Evolutionary conservation across 345 rosid genomes (phyloP).

Genomic region (Microcos paniculata): DNA sequence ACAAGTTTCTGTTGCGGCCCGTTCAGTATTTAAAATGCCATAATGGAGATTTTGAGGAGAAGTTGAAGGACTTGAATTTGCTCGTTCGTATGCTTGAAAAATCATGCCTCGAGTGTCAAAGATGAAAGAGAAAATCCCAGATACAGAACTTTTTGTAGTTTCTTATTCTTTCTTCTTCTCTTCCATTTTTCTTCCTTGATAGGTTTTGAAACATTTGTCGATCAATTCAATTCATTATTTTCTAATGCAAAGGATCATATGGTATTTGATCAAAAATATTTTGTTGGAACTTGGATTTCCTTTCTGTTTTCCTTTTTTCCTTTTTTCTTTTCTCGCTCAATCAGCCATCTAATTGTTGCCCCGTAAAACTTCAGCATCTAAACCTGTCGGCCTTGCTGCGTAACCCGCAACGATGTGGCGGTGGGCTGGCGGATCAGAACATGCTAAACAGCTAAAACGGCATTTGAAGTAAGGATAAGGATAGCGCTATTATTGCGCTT

Average conservation of each 20-base stretch:
- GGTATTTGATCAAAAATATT: neutral
- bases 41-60: neutral
- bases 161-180: neutral
- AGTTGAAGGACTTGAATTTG: constrained; percentile 4
- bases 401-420: no score
- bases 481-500: neutral
- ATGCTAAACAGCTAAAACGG: no score
- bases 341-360: no score
- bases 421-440: no score
- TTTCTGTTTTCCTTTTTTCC: no score
- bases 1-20: neutral
- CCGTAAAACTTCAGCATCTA: no score
- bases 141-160: neutral
- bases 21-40: neutral
- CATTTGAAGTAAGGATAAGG: neutral
- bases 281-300: no score
- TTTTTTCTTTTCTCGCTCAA: no score
- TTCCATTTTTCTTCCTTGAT: neutral
- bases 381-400: no score
- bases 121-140: neutral
- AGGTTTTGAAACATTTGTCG: neutral
- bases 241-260: neutral
- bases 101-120: neutral
- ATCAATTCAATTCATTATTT: constrained; percentile 1
- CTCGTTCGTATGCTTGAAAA: neutral